Percentiles rank a stretch among this genome's conserved stretches.
These are phyloP conservation scores for Butyriboletus appendiculatus DNA, from an alignment of 1,284 basidiomycete genomes.

Conservation along the genomic window DNA sequence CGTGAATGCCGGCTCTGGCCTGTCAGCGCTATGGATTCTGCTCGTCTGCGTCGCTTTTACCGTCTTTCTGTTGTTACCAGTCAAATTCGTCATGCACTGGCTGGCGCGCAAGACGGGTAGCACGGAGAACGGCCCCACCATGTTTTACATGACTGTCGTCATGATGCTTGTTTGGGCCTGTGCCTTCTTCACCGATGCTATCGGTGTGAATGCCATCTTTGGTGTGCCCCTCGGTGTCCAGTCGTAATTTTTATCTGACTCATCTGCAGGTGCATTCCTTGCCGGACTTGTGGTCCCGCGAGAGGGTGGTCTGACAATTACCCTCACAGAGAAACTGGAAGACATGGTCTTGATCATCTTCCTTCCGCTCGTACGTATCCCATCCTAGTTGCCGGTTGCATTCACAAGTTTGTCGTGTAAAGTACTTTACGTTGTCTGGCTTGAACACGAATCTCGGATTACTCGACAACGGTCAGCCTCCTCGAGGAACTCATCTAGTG, in stretches of 20 bases:
- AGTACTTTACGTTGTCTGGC: constrained; percentile 90
- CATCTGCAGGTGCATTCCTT: constrained; percentile 73
- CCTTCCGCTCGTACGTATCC: constrained; percentile 68
- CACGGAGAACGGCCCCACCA: constrained; percentile 76
- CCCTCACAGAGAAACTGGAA: constrained; percentile 80
- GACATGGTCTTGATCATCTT: constrained; percentile 82
- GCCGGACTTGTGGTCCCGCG: constrained; percentile 89
- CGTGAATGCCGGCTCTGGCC: constrained; percentile 77
- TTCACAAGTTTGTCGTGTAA: constrained; percentile 4
- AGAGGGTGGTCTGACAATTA: constrained; percentile 82
- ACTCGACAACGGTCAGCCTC: constrained; percentile 59
- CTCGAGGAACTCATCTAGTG: neutral
- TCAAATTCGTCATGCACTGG: constrained; percentile 65
- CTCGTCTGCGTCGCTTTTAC: constrained; percentile 83
- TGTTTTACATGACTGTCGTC: constrained; percentile 77
- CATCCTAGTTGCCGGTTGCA: constrained; percentile 12
- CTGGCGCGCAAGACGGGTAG: constrained; percentile 79
- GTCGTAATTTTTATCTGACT: constrained; percentile 40
- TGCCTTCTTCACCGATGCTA: constrained; percentile 91
- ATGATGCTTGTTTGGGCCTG: constrained; percentile 81
- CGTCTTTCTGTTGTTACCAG: constrained; percentile 76
- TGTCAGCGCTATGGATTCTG: constrained; percentile 80
- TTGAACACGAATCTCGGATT: constrained; percentile 86
- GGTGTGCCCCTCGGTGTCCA: constrained; percentile 41
- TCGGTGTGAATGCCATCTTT: constrained; percentile 92